These are phyloP conservation scores for Omphalotus guepiniiformis DNA, from an alignment of 768 basidiomycete species.

Conservation along the genomic window DNA sequence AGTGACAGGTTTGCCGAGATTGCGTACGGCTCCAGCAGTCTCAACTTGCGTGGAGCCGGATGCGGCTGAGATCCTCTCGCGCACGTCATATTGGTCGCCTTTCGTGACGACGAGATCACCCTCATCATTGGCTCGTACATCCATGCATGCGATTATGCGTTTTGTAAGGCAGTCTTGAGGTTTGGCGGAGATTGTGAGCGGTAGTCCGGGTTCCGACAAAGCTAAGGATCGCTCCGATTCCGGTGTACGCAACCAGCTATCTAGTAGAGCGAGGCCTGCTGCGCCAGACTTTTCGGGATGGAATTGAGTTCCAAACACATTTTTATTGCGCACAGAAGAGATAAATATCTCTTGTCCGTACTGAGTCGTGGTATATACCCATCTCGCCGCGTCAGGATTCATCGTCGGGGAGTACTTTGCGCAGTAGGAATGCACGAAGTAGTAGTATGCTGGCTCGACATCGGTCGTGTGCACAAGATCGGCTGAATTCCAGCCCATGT, in stretches of 20 bases:
- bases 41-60: conserved; percentile 26
- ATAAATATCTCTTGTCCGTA: conserved; percentile 94
- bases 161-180: conserved; percentile 74
- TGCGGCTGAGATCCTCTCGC: conserved; percentile 57
- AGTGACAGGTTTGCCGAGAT: conserved; percentile 95
- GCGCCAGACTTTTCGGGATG: conserved; percentile 97
- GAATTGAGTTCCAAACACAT: conserved; percentile 92
- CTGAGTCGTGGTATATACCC: conserved; percentile 84
- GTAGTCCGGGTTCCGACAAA: conserved; percentile 18
- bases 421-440: conserved; percentile 96
- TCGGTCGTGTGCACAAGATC: conserved; percentile 48
- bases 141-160: conserved; percentile 95
- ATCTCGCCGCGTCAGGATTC: conserved; percentile 57
- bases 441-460: conserved; percentile 65
- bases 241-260: conserved; percentile 71
- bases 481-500: conserved; percentile 95
- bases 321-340: conserved; percentile 75
- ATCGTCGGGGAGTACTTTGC: conserved; percentile 64
- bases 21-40: conserved; percentile 79
- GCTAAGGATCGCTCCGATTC: conserved; percentile 32
- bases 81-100: conserved; percentile 98
- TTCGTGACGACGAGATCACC: conserved; percentile 99
- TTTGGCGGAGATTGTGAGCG: conserved; percentile 34
- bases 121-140: conserved; percentile 92
- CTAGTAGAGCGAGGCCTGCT: conserved; percentile 78